Base-by-base conservation (phyloP, 768 basidiomycete genomes). In the Tylopilus cervinicoccineus region DNA sequence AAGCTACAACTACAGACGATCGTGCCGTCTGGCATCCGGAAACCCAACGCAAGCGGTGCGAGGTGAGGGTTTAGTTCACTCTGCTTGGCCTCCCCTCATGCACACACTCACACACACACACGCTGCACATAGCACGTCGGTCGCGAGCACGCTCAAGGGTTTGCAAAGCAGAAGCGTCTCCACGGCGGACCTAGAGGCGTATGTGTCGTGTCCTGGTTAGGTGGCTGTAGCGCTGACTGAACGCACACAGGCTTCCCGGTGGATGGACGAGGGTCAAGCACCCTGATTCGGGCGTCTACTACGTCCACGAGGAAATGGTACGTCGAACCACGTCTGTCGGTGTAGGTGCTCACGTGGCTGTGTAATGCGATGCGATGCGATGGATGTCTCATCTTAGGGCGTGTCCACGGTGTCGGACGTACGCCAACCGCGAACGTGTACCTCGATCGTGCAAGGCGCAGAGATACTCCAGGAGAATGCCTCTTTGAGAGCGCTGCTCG, bases 251-350 rank as follows among this genome's bases (percentile, higher is more conserved):
- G 19, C 45, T 52, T 33, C 54, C 59, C 5, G 10, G 14, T 10
- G 69, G 57, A 14, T 71, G 70, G 70, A 32, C 20, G n/a, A 53
- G 38, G 46, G 29, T 62, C 38, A 53, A 41, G 14, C 68, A 71
- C 43, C 67, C 64, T 10, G 70, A 71, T 16, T 58, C 54, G n/a
- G 67, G 63, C 13, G 52, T 55, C 11, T 68, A 65, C 33, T 72
- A 65, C 43, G 59, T 58, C 26, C 45, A 71, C 26, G 22, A 50
- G 37, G 66, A 68, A 17, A 64, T 60, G 57, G 70, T 71, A n/a
- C 12, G 53, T 43, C 13, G 2, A 20, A n/a, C 10, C 14, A 23
- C 33, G n/a, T 20, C n/a, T 12, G 1, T 36, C 27, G 7, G 13
- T 22, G 11, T 2, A 13, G 29, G 19, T 9, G 9, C 40, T 51